These are phyloP conservation scores for Penstemon davidsonii DNA, from an alignment of 257 asterid species.

Conservation along the genomic window DNA sequence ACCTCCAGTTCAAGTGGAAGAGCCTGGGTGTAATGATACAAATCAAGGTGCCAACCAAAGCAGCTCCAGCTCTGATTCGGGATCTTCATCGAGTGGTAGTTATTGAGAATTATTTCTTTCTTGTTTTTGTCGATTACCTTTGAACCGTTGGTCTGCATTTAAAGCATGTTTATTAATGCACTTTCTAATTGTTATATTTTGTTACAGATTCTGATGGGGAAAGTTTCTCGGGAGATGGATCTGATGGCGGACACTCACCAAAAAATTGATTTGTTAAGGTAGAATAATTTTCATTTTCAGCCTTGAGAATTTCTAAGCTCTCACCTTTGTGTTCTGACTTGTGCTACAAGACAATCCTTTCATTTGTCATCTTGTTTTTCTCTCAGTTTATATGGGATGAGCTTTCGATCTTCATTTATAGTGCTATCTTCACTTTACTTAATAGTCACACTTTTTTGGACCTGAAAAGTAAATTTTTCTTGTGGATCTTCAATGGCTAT, in stretches of 20 bases:
- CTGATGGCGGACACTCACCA: slow-evolving; percentile 53
- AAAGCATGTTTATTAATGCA: slow-evolving; percentile 19
- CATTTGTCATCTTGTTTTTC: not conserved
- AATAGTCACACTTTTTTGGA: slow-evolving; percentile 1
- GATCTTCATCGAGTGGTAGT: slow-evolving; percentile 71
- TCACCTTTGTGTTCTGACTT: slow-evolving; percentile 23
- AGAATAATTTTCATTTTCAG: slow-evolving; percentile 22
- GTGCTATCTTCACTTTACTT: slow-evolving; percentile 4
- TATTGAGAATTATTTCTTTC: slow-evolving; percentile 22
- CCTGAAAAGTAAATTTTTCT: not conserved
- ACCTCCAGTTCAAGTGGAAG: slow-evolving; percentile 48
- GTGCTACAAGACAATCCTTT: not conserved
- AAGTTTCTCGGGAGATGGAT: slow-evolving; percentile 66
- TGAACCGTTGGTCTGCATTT: slow-evolving; percentile 16
- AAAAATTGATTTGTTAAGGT: slow-evolving; percentile 48
- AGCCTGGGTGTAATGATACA: slow-evolving; percentile 38
- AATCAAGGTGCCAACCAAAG: slow-evolving; percentile 48
- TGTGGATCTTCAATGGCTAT: not conserved
- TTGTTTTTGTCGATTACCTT: not conserved
- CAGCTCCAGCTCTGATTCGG: slow-evolving; percentile 62
- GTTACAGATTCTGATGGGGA: slow-evolving; percentile 73
- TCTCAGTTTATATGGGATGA: slow-evolving; percentile 18
- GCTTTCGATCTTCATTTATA: slow-evolving; percentile 1
- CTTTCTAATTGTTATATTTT: slow-evolving; percentile 25
- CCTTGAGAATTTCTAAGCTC: slow-evolving; percentile 16